These are phyloP conservation scores for Fraxinus dipetala DNA, from an alignment of 305 asterid genomes.

Conservation along the genomic window DNA sequence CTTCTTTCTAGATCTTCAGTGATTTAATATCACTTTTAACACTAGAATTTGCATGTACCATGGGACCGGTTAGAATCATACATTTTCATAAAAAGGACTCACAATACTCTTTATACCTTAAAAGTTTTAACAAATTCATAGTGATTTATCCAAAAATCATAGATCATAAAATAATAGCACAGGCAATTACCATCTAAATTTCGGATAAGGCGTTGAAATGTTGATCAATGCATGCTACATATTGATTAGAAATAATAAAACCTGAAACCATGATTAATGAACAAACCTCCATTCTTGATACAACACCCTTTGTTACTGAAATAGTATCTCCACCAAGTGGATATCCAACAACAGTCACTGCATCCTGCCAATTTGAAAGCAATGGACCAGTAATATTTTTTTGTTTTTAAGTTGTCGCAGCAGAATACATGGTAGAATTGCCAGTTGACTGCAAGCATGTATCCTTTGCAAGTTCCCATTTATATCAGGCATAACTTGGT, in stretches of 20 bases:
- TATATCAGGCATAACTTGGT: constrained; percentile 1
- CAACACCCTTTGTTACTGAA: constrained; percentile 93
- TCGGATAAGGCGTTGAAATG: constrained; percentile 15
- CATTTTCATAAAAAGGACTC: neutral
- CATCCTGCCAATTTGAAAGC: constrained; percentile 49
- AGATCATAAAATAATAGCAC: neutral
- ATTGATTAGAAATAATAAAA: neutral
- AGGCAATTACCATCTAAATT: neutral
- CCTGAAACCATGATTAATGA: constrained; percentile 19
- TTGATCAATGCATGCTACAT: neutral
- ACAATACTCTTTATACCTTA: neutral
- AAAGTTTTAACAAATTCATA: neutral
- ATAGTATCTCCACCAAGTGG: constrained; percentile 98
- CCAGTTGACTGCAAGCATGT: constrained; percentile 8
- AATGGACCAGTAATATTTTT: constrained; percentile 9
- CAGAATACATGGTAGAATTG: neutral
- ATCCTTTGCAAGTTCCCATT: constrained; percentile 2
- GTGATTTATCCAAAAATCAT: neutral
- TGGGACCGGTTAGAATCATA: neutral
- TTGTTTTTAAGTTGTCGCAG: neutral
- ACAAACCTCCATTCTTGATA: constrained; percentile 87
- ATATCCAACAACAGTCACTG: constrained; percentile 91
- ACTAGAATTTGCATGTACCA: neutral
- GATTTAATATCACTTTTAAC: neutral
- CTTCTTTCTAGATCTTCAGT: neutral